A percentile compares a stretch with the other conserved stretches of the same genome.
Conservation (phyloP, 2,329 filamentous ascomycete species). For the Lecanosticta acicola region DNA sequence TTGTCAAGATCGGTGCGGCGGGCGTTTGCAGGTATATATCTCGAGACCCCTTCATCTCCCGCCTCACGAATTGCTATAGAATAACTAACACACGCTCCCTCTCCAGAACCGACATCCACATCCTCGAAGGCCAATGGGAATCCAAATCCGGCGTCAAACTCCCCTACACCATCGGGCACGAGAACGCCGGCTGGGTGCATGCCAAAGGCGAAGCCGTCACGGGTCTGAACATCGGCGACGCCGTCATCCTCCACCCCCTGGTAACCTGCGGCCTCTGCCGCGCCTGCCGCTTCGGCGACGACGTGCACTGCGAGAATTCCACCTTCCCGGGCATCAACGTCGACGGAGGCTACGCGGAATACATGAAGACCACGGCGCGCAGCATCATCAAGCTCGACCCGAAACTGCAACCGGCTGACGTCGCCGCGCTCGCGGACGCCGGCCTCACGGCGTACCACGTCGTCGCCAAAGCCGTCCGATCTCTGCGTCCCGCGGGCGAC, state of each 20-base stretch:
- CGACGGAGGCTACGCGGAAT: conserved; percentile 25
- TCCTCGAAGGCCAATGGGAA: conserved; percentile 25
- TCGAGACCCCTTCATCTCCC: background rate
- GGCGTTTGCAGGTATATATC: conserved; percentile 21
- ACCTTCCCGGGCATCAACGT: conserved; percentile 24
- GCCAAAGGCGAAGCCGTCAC: conserved; percentile 20
- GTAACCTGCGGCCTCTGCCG: conserved; percentile 24
- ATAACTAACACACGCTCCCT: no score
- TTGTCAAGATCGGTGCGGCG: conserved; percentile 27
- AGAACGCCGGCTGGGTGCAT: conserved; percentile 25
- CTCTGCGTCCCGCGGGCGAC: conserved; percentile 21
- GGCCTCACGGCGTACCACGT: conserved; percentile 25
- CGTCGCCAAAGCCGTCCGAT: conserved; percentile 20
- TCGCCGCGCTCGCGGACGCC: conserved; percentile 25
- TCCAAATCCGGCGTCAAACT: conserved; percentile 22
- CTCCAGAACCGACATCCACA: conserved; percentile 27
- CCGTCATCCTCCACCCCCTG: conserved; percentile 24
- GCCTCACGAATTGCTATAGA: background rate
- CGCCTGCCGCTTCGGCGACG: conserved; percentile 25
- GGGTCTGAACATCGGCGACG: conserved; percentile 18
- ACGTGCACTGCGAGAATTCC: conserved; percentile 24
- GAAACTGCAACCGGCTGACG: conserved; percentile 23
- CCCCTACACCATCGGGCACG: conserved; percentile 25
- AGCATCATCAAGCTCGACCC: conserved; percentile 25
- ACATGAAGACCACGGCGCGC: conserved; percentile 23